A percentile compares a stretch with the other conserved stretches of the same genome.
Evolutionary conservation across 352 stramenopile genomes (phyloP).

Genomic region (Globisporangium nagaii): DNA sequence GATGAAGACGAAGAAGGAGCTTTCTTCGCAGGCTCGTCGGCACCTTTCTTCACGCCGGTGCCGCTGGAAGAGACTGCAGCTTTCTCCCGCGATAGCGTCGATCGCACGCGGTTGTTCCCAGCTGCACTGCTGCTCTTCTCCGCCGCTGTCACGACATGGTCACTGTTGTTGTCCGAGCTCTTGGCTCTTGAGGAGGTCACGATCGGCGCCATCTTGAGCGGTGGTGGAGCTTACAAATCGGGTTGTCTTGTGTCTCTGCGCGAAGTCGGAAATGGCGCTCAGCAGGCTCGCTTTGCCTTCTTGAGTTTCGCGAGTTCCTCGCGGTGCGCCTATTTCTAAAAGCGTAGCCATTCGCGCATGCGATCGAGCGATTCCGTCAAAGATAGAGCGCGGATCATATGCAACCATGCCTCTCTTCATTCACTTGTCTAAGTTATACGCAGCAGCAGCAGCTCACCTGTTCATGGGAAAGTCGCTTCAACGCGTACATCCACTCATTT

Average conservation of each 20-base stretch:
- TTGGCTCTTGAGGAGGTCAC: constrained; percentile 2
- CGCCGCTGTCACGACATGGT: constrained; percentile 1
- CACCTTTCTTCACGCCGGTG: neutral
- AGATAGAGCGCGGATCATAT: no score
- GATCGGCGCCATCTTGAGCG: constrained; percentile 12
- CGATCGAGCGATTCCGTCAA: no score
- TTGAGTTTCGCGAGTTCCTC: no score
- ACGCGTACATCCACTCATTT: neutral
- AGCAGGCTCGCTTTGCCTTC: no score
- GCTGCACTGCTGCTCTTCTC: neutral
- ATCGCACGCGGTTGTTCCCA: constrained; percentile 10
- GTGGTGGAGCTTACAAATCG: neutral
- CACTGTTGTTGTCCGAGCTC: constrained; percentile 10
- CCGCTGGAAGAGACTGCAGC: neutral
- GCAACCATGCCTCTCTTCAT: no score
- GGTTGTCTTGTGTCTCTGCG: neutral
- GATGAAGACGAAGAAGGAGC: neutral
- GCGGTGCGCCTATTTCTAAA: no score
- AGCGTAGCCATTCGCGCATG: no score
- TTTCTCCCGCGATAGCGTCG: constrained; percentile 13
- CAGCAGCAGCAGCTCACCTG: no score
- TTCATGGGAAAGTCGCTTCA: no score
- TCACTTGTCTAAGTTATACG: neutral
- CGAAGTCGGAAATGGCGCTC: neutral
- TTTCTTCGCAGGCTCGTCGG: constrained; percentile 6